Percentiles rank a stretch among this genome's conserved stretches.
phyloP scores from a whole-genome alignment of 441 rosid genomes.

The Jatropha multifida region DNA sequence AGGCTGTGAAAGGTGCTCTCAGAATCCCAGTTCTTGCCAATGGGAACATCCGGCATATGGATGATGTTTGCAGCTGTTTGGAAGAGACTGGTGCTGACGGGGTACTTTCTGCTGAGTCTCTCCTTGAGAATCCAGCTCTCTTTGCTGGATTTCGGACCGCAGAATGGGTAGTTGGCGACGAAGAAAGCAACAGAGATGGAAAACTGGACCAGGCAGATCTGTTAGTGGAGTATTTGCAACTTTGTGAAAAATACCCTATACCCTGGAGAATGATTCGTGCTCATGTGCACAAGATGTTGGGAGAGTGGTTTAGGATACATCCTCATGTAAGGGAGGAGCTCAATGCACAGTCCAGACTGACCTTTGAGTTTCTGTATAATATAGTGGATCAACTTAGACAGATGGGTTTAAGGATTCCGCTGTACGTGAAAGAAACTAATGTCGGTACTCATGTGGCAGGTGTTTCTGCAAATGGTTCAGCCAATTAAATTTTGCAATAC shows the following conservation, averaged over 20 bases:
- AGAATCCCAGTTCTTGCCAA: constrained; percentile 85
- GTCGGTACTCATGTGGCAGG: neutral
- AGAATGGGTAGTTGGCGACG: constrained; percentile 50
- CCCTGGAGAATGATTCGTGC: constrained; percentile 91
- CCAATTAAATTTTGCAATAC: constrained; percentile 16
- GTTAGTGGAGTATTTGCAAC: constrained; percentile 66
- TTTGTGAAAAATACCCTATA: constrained; percentile 83
- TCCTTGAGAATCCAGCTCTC: constrained; percentile 89
- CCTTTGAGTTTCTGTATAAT: constrained; percentile 73
- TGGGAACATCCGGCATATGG: constrained; percentile 81
- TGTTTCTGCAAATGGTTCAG: constrained; percentile 22
- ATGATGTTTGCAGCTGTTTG: constrained; percentile 63
- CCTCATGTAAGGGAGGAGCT: constrained; percentile 73
- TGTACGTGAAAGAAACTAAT: constrained; percentile 48
- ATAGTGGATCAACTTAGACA: constrained; percentile 63
- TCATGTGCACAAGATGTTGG: constrained; percentile 84
- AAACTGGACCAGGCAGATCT: constrained; percentile 75
- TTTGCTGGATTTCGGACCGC: constrained; percentile 77
- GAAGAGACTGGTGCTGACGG: constrained; percentile 79
- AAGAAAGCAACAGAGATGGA: constrained; percentile 47
- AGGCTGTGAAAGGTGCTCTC: constrained; percentile 62
- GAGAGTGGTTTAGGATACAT: constrained; percentile 80
- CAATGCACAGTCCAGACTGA: constrained; percentile 60
- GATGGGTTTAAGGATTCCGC: constrained; percentile 65
- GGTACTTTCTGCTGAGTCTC: constrained; percentile 91